Evolutionary conservation across 2,329 filamentous ascomycete genomes (phyloP).

Genomic region (Nigrospora sphaerica): DNA sequence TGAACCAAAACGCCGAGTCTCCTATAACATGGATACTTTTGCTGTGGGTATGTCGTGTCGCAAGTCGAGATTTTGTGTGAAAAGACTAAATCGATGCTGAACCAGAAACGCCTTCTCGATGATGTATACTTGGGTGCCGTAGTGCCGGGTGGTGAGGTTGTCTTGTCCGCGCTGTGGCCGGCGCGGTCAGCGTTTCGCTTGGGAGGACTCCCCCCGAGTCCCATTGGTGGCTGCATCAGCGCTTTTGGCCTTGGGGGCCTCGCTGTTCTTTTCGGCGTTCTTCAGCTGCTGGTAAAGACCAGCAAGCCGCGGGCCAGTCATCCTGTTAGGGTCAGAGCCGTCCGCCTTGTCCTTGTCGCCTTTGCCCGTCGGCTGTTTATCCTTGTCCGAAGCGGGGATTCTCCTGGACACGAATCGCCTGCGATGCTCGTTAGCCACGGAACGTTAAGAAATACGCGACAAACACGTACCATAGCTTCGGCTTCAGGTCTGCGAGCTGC

Average conservation of each 20-base stretch:
- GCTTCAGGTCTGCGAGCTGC: conserved; percentile 24
- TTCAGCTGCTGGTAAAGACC: conserved; percentile 23
- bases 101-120: conserved; percentile 20
- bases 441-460: neutral
- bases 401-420: conserved; percentile 27
- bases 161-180: neutral
- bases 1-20: conserved; percentile 12
- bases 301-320: conserved; percentile 24
- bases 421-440: conserved; percentile 8
- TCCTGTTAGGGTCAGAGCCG: conserved; percentile 9
- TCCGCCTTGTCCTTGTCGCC: conserved; percentile 12
- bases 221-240: conserved; percentile 17
- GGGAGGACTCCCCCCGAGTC: conserved; percentile 17
- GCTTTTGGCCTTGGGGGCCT: conserved; percentile 14
- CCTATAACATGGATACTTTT: conserved; percentile 25
- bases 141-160: neutral
- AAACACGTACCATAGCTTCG: conserved; percentile 23
- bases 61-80: conserved; percentile 15
- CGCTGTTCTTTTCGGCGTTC: conserved; percentile 15
- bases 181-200: conserved; percentile 9
- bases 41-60: conserved; percentile 21
- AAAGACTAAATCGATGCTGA: conserved; percentile 18
- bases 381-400: conserved; percentile 22
- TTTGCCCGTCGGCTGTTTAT: conserved; percentile 12
- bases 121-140: conserved; percentile 15